Evolutionary conservation across 371 early-diverging fungal species (phyloP).

Genomic region (Haplosporangium sp.): DNA sequence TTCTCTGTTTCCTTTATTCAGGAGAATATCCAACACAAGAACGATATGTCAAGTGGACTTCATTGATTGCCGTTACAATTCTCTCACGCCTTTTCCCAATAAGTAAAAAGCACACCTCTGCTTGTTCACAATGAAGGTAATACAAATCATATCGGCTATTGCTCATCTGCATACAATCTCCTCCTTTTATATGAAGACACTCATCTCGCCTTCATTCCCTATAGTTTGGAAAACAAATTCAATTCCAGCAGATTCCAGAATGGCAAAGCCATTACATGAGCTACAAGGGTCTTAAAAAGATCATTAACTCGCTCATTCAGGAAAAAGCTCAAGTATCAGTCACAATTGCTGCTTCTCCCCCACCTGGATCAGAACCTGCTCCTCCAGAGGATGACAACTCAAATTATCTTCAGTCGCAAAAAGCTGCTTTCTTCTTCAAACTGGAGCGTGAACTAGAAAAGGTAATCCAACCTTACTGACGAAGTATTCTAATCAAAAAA

Average conservation of each 20-base stretch:
- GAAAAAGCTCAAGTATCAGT: slow-evolving; percentile 56
- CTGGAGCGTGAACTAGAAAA: slow-evolving; percentile 88
- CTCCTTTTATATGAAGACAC: too few species aligned
- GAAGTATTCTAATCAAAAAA: not conserved
- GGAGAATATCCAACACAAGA: not conserved
- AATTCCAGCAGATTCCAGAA: slow-evolving; percentile 89
- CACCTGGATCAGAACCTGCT: slow-evolving; percentile 48
- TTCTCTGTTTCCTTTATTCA: not conserved
- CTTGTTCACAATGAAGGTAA: not conserved
- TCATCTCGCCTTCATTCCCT: not conserved
- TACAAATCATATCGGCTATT: not conserved
- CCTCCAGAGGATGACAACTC: slow-evolving; percentile 67
- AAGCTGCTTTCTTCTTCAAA: slow-evolving; percentile 86
- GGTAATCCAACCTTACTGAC: slow-evolving; percentile 50
- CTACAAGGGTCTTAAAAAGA: slow-evolving; percentile 95
- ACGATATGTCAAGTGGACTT: too few species aligned
- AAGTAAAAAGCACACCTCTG: not conserved
- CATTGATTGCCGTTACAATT: not conserved
- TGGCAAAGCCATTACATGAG: slow-evolving; percentile 94
- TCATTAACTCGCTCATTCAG: slow-evolving; percentile 81
- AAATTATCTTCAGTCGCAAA: slow-evolving; percentile 73
- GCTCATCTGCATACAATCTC: too few species aligned
- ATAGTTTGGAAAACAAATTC: slow-evolving; percentile 97
- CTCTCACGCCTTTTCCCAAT: not conserved
- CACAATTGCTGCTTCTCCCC: slow-evolving; percentile 58